A percentile compares a stretch with the other conserved stretches of the same genome.
Conservation (phyloP, 495 filamentous ascomycete species). For the Daldinia loculata region DNA sequence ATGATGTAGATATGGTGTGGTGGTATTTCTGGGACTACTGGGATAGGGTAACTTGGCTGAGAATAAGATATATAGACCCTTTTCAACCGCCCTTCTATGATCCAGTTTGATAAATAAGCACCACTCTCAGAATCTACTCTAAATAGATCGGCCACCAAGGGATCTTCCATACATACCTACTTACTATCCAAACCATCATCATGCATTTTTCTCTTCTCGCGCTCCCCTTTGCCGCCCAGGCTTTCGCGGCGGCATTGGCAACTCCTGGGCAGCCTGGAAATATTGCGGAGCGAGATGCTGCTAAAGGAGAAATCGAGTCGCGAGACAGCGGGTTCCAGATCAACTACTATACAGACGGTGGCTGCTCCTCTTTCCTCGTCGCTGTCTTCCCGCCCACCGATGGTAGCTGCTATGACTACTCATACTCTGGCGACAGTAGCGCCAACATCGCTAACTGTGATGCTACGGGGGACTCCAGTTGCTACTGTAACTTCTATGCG, state of each 20-base stretch:
- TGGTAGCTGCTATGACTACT: constrained; percentile 7
- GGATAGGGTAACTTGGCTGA: not conserved
- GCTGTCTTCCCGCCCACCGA: constrained; percentile 4
- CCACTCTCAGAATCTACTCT: not conserved
- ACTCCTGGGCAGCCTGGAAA: not conserved
- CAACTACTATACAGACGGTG: constrained; percentile 12
- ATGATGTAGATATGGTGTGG: not conserved
- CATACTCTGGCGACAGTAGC: not conserved
- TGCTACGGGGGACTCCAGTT: not conserved
- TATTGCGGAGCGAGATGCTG: constrained; percentile 1
- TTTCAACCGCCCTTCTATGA: not conserved
- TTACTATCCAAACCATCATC: not conserved
- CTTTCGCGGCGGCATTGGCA: not conserved
- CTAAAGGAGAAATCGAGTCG: not conserved
- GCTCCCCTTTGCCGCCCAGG: not conserved
- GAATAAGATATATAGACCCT: not conserved
- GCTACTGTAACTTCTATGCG: constrained; percentile 5
- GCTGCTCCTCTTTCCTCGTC: not conserved
- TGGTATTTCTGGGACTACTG: not conserved
- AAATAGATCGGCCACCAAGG: not conserved
- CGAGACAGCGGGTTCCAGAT: constrained; percentile 4
- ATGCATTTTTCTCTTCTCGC: not conserved
- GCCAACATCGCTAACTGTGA: constrained; percentile 14
- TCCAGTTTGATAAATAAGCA: not conserved
- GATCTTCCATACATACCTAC: not conserved